phyloP scores from a whole-genome alignment of 805 yeast genomes.

The Lachancea mirantina region DNA sequence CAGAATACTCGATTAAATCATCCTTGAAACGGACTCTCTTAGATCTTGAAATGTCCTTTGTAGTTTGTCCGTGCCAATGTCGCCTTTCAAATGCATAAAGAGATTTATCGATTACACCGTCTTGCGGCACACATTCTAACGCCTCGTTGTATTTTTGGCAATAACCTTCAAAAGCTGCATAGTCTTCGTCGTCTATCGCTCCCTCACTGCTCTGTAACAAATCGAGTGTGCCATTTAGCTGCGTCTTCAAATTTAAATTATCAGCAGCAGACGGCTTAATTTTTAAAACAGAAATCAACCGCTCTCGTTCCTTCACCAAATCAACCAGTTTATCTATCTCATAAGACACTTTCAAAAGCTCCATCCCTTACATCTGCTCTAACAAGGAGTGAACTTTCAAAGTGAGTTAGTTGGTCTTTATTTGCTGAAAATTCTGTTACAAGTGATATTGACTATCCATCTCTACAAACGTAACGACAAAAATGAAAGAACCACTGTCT shows the following conservation, averaged over 20 bases:
- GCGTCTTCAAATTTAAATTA: constrained; percentile 18
- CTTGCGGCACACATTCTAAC: constrained; percentile 13
- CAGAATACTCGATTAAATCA: constrained; percentile 11
- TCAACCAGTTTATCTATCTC: constrained; percentile 24
- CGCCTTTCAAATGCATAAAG: constrained; percentile 11
- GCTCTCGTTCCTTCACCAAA: constrained; percentile 24
- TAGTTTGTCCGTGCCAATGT: constrained; percentile 2
- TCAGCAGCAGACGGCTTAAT: constrained; percentile 25
- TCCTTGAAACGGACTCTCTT: constrained; percentile 24
- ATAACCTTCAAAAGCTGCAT: constrained; percentile 3
- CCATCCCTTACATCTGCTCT: too few species aligned
- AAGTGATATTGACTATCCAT: too few species aligned
- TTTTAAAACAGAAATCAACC: constrained; percentile 17
- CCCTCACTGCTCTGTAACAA: constrained; percentile 10
- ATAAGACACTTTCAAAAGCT: constrained; percentile 18
- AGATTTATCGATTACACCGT: constrained; percentile 11
- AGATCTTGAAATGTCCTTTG: background rate
- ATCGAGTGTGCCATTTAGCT: constrained; percentile 15
- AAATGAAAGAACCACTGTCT: too few species aligned
- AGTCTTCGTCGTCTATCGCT: constrained; percentile 7
- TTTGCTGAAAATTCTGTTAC: too few species aligned
- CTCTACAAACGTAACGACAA: too few species aligned
- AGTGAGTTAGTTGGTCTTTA: too few species aligned
- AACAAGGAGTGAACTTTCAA: too few species aligned
- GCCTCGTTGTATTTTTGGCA: constrained; percentile 13